These are phyloP conservation scores for Corchorus capsularis DNA, from an alignment of 345 rosid species.

Conservation along the genomic window DNA sequence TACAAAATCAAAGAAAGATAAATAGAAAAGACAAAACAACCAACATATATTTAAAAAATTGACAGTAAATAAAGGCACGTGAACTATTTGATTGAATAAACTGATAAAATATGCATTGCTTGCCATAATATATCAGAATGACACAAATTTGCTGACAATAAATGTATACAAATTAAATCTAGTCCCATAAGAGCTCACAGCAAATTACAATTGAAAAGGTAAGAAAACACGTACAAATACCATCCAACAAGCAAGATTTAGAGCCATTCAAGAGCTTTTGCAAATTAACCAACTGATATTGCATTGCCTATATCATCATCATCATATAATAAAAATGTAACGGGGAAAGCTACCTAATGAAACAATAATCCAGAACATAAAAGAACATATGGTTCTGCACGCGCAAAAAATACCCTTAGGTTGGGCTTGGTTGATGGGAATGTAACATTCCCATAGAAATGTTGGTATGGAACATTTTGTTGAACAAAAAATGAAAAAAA, in stretches of 20 bases:
- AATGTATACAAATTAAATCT: background rate
- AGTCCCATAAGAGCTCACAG: background rate
- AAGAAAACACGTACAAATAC: background rate
- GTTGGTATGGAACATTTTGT: too few species aligned
- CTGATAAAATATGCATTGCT: background rate
- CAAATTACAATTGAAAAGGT: background rate
- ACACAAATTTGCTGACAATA: background rate
- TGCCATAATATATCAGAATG: background rate
- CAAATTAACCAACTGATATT: background rate
- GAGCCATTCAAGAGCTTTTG: background rate
- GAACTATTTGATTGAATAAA: background rate
- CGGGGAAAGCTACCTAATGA: background rate
- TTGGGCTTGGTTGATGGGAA: too few species aligned
- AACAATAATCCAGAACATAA: background rate
- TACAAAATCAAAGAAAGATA: conserved; percentile 30
- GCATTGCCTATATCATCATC: background rate
- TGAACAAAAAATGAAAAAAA: too few species aligned
- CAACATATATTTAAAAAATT: background rate
- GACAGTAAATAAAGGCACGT: background rate
- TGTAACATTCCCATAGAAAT: too few species aligned
- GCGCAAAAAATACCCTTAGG: background rate
- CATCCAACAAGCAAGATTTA: background rate
- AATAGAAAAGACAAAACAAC: background rate
- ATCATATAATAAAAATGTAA: background rate
- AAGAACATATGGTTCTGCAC: background rate